Evolutionary conservation across 192 early-diverging fungal genomes (phyloP).

Genomic region (Lunasporangiospora selenospora): DNA sequence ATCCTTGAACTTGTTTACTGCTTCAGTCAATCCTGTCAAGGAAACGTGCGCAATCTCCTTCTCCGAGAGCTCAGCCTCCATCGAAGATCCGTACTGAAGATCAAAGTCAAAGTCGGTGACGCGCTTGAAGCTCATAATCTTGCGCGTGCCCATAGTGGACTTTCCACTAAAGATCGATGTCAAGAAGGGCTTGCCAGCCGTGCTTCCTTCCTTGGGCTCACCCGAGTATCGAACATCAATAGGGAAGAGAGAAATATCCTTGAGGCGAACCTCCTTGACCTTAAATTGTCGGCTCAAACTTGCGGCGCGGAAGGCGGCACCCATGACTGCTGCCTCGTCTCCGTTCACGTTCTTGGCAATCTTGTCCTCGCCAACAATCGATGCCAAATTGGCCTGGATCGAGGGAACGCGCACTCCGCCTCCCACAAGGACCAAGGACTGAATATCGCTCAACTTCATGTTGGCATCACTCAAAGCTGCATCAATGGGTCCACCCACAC

Average conservation of each 20-base stretch:
- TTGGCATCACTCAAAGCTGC: conserved; percentile 71
- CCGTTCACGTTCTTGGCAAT: conserved; percentile 95
- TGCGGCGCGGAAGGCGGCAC: conserved; percentile 90
- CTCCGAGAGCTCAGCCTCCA: conserved; percentile 27
- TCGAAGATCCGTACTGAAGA: conserved; percentile 60
- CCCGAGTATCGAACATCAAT: conserved; percentile 68
- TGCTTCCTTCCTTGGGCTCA: conserved; percentile 40
- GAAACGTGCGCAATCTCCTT: conserved; percentile 65
- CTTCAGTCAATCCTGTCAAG: conserved; percentile 73
- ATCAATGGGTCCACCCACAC: conserved; percentile 79
- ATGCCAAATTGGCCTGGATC: conserved; percentile 74
- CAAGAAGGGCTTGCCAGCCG: conserved; percentile 44
- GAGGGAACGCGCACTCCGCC: conserved; percentile 90
- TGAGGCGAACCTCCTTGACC: conserved; percentile 84
- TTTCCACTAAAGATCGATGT: conserved; percentile 71
- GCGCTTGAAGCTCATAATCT: conserved; percentile 87
- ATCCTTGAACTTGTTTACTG: conserved; percentile 71
- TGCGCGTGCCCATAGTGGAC: conserved; percentile 78
- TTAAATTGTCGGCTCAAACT: conserved; percentile 85
- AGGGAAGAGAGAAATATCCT: conserved; percentile 78
- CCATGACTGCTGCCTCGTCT: conserved; percentile 93
- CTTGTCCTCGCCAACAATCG: conserved; percentile 80
- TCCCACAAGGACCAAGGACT: conserved; percentile 94
- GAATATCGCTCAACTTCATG: conserved; percentile 69
- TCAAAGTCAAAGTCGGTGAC: conserved; percentile 79